Conservation (phyloP, 2,329 filamentous ascomycete genomes). For the Tolypocladium paradoxum region DNA sequence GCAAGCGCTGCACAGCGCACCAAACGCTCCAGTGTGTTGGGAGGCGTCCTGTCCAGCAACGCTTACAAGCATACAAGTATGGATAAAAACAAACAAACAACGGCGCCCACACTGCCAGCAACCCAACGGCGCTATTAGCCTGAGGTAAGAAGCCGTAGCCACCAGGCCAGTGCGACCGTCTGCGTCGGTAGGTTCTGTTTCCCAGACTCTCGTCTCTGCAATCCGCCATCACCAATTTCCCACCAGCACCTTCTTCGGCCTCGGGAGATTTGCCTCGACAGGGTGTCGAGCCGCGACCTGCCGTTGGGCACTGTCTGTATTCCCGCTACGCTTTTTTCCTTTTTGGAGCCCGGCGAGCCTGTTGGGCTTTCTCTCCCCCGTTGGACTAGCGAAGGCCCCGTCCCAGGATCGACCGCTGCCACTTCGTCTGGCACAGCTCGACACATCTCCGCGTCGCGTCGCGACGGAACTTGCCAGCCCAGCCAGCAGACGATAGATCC, state of each 20-base stretch:
- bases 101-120: slow-evolving; percentile 1
- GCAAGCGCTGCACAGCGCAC: background rate
- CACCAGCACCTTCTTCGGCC: slow-evolving; percentile 3
- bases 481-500: background rate
- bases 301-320: background rate
- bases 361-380: background rate
- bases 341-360: background rate
- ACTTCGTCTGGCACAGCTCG: background rate
- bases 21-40: background rate
- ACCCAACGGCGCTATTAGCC: background rate
- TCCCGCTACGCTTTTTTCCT: background rate
- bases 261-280: slow-evolving; percentile 4
- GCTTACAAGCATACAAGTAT: slow-evolving; percentile 3
- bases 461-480: background rate
- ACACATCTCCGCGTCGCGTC: background rate
- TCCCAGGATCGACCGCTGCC: background rate
- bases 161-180: background rate
- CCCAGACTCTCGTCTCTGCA: background rate
- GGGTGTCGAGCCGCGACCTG: background rate
- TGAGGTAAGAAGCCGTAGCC: slow-evolving; percentile 2
- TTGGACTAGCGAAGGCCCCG: background rate
- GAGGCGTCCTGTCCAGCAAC: no score
- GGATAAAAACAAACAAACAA: slow-evolving; percentile 26
- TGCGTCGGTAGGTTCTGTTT: background rate
- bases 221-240: slow-evolving; percentile 5